These are phyloP conservation scores for Arachnopeziza araneosa DNA, from an alignment of 2,329 filamentous ascomycete species.

Conservation along the genomic window DNA sequence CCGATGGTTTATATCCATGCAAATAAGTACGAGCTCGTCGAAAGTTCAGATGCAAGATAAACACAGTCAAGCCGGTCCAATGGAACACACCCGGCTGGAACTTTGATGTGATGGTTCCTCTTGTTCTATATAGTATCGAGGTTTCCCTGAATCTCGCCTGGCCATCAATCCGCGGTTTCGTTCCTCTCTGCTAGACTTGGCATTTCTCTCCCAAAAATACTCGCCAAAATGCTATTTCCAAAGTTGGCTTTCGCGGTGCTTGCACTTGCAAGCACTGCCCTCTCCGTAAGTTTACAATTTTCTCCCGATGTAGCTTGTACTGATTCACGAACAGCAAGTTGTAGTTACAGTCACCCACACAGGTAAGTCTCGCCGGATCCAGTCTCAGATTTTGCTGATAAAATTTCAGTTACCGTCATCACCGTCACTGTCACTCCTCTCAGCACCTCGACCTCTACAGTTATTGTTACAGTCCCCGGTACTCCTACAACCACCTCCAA, in stretches of 20 bases:
- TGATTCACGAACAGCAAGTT: slow-evolving; percentile 6
- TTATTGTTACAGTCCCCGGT: slow-evolving; percentile 3
- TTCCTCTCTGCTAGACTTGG: not conserved
- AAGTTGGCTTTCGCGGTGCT: slow-evolving; percentile 6
- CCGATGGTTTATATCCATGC: not conserved
- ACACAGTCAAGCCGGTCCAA: not conserved
- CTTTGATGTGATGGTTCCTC: not conserved
- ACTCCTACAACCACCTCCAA: not conserved
- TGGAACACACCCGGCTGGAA: not conserved
- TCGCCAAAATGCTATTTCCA: slow-evolving; percentile 6
- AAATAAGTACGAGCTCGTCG: not conserved
- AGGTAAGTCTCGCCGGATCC: not conserved
- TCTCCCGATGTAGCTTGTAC: not conserved
- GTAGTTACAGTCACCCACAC: slow-evolving; percentile 8
- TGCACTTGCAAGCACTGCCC: slow-evolving; percentile 5
- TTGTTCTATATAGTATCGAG: not conserved
- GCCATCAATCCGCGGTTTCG: not conserved
- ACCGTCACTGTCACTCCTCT: slow-evolving; percentile 9
- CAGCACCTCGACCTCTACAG: slow-evolving; percentile 5
- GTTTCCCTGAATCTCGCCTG: not conserved
- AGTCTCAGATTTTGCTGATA: not conserved
- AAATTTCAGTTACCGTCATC: slow-evolving; percentile 4
- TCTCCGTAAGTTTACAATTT: slow-evolving; percentile 1
- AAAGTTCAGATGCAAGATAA: not conserved
- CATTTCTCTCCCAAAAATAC: no score